Evolutionary conservation across 352 stramenopile genomes (phyloP), one percentile per base, ranked within the genome.

Genomic region (Globisporangium cylindrosporum): DNA sequence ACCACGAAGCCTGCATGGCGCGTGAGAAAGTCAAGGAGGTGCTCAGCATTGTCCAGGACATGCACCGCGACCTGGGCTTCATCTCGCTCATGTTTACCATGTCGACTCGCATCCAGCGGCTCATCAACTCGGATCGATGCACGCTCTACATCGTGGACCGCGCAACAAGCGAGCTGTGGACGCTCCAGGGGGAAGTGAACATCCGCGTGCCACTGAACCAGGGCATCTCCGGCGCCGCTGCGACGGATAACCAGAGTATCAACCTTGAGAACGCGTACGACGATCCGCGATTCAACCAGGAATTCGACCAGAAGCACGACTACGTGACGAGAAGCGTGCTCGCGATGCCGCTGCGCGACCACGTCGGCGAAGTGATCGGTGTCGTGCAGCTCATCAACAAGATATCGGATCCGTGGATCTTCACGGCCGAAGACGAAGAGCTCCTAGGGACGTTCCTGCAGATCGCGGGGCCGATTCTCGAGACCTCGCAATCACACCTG

Each of bases 71-170:
- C 69, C 66, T 97, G 53, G 91, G 89, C 27, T 94, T 97, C 68
- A 96, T 90, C 72, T 92, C 88, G 25, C 71, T 97, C 20, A 96
- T 97, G 80, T 97, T 97, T 64, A 95, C 91, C 6, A 95, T 98
- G 64, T 97, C 92, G 24, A 89, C 86, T 18, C 86, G 94, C 29
- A 88, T 97, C 15, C 89, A 93, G 57, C 77, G 73, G 38, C 82
- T 98, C 55, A 82, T 98, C 10, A 85, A 95, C 63, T 95, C 92
- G 46, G 94, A 98, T 68, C 88, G 93, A 5, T 97, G 91, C 60
- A 97, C 91, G 25, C 77, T 98, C 4, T 98, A 97, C 74, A 94
- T 98, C 55, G 75, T 97, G 20, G 92, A 98, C 69, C 82, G 92
- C 25, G 75, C 80, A 59, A 95, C 91, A 60, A 91, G 89, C 60